Percentiles rank a stretch among this genome's conserved stretches.
These are phyloP conservation scores for Oryza australiensis DNA, from an alignment of 176 grass and related monocot species.

Conservation along the genomic window DNA sequence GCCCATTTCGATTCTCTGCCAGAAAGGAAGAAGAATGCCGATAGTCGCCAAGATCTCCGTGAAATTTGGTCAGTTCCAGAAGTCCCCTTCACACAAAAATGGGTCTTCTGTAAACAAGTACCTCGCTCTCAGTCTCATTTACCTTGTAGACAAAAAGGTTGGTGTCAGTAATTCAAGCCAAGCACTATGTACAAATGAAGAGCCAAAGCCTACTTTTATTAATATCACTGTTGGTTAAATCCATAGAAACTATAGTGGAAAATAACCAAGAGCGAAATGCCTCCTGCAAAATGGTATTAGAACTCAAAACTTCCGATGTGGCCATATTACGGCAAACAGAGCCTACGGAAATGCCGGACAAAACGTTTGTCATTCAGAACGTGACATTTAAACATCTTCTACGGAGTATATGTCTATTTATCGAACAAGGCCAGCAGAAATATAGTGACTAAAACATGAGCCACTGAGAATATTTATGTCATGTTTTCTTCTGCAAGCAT, in stretches of 20 bases:
- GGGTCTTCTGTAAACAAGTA: slow-evolving; percentile 2
- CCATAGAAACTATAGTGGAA: not conserved
- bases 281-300: not conserved
- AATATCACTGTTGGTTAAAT: not conserved
- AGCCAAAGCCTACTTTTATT: not conserved
- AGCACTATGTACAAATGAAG: not conserved
- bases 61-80: not conserved
- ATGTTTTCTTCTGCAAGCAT: not conserved
- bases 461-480: not conserved
- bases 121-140: slow-evolving; percentile 26
- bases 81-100: not conserved
- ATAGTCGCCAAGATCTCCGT: not conserved
- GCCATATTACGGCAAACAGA: not conserved
- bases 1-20: not conserved
- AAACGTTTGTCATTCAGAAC: not conserved
- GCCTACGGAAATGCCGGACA: not conserved
- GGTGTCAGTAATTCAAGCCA: not conserved
- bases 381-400: not conserved
- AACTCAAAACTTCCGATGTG: not conserved
- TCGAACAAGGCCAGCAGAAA: not conserved
- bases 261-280: not conserved
- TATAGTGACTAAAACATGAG: not conserved
- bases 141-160: slow-evolving; percentile 27
- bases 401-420: not conserved
- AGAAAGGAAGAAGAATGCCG: not conserved